phyloP scores from a whole-genome alignment of 2,329 filamentous ascomycete species.

The Arthrobotrys sphaeroides region DNA sequence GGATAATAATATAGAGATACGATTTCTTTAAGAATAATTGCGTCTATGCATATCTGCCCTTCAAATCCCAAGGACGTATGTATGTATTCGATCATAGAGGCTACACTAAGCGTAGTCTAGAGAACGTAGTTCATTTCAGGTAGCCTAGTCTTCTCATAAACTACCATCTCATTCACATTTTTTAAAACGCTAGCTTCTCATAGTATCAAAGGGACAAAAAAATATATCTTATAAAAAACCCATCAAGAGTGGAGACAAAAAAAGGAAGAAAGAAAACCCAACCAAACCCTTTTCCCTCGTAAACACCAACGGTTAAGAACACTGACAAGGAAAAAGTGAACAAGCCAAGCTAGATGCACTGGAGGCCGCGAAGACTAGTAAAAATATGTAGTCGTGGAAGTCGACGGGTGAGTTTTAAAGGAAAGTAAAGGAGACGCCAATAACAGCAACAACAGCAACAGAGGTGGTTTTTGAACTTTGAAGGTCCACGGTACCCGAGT shows the following conservation, averaged over 20 bases:
- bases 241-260: too few species aligned
- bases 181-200: too few species aligned
- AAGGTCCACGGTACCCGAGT: neutral
- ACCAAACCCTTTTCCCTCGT: slow-evolving; percentile 31
- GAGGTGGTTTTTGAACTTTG: neutral
- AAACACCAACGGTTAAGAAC: slow-evolving; percentile 38
- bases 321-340: slow-evolving; percentile 35
- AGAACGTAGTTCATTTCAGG: too few species aligned
- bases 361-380: slow-evolving; percentile 12
- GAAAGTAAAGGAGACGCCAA: neutral
- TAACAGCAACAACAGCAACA: neutral
- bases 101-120: too few species aligned
- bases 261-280: too few species aligned
- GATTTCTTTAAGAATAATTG: too few species aligned
- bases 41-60: too few species aligned
- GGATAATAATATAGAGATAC: too few species aligned
- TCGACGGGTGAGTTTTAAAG: neutral
- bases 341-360: slow-evolving; percentile 38
- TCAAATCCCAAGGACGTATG: too few species aligned
- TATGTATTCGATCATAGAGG: too few species aligned
- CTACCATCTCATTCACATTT: too few species aligned
- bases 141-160: too few species aligned
- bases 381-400: slow-evolving; percentile 32
- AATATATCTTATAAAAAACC: slow-evolving; percentile 28
- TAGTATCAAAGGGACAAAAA: slow-evolving; percentile 22